Base-by-base conservation (phyloP, 225 moss, liverwort and hornwort species). In the Physcomitrellopsis africana region DNA sequence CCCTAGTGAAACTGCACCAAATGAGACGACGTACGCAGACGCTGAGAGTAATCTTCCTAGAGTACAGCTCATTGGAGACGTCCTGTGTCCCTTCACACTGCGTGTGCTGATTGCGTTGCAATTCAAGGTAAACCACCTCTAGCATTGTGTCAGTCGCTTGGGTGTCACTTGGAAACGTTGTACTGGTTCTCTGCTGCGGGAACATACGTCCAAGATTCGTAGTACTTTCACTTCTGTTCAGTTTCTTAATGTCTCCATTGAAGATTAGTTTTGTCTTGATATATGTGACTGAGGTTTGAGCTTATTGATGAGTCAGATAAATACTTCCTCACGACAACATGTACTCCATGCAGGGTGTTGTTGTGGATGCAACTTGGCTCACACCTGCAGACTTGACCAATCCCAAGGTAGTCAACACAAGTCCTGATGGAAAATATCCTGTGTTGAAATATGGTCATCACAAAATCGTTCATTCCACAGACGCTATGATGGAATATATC, bases 401-500 rank as follows among this genome's bases (percentile, higher is more conserved):
- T 72, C 72, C 58, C 65, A 76, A 76, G 51, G 54, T 81, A 52
- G 79, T 68, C 3, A 76, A 60, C 13, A 65, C 54, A 46, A 76
- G 66, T 49, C 79, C 79, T 1, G 72, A 75, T 17, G 82, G 79
- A 12, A 73, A 67, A 9, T 72, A 78, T 60, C 92, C 92, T 27
- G 82, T 90, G 10, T 78, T 94, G 16, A 87, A 89, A 62, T 79
- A 90, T 56, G 94, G 87, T 24, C 49, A 48, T 37, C 68, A 84
- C 46, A 89, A 80, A 59, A 78, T 94, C 73, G 84, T 76, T n/a
- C 88, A 88, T 32, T 90, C 85, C 23, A 86, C 92, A 5, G 92
- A 94, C 45, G 62, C 76, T 11, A 90, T 94, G 81, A 66, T 94
- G 80, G 83, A 92, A 72, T 94, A 84, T 66, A 80, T 92, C 29